Conservation (phyloP, 192 early-diverging fungal species). For the Linnemannia zychae region DNA sequence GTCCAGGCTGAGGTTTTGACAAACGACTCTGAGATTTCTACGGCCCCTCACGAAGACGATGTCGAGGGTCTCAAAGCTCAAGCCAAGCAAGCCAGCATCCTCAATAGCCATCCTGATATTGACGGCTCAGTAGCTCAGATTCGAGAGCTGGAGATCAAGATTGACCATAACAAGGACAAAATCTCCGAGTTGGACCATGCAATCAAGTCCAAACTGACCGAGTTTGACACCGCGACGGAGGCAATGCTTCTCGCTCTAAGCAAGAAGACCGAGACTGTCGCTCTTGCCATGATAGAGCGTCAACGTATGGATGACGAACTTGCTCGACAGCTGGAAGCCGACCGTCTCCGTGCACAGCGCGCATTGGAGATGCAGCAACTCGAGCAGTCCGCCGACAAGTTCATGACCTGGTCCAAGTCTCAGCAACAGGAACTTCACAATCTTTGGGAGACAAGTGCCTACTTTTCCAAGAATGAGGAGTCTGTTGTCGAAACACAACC, state of each 20-base stretch:
- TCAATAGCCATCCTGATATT: not conserved
- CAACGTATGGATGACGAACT: constrained; percentile 27
- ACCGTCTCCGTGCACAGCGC: constrained; percentile 21
- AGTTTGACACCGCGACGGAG: constrained; percentile 30
- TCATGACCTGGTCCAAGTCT: constrained; percentile 36
- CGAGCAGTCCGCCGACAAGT: constrained; percentile 32
- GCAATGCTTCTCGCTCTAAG: constrained; percentile 14
- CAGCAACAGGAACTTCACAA: constrained; percentile 16
- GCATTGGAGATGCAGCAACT: constrained; percentile 26
- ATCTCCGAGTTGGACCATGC: constrained; percentile 28
- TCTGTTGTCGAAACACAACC: not conserved
- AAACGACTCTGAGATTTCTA: not conserved
- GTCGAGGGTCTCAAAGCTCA: not conserved
- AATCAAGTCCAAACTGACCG: constrained; percentile 18
- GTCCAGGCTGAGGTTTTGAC: constrained; percentile 18
- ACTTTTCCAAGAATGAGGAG: constrained; percentile 22
- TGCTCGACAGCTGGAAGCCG: constrained; percentile 19
- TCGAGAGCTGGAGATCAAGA: constrained; percentile 4
- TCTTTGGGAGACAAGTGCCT: constrained; percentile 30
- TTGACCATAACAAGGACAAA: constrained; percentile 9
- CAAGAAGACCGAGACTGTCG: constrained; percentile 11
- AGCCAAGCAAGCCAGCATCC: not conserved
- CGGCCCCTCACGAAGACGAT: not conserved
- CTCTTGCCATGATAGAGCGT: constrained; percentile 35
- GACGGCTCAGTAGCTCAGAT: not conserved